Percentiles rank a stretch among this genome's conserved stretches.
These are phyloP conservation scores for Paecilomyces dactylethromorphus DNA, from an alignment of 2,329 filamentous ascomycete genomes.

Conservation along the genomic window DNA sequence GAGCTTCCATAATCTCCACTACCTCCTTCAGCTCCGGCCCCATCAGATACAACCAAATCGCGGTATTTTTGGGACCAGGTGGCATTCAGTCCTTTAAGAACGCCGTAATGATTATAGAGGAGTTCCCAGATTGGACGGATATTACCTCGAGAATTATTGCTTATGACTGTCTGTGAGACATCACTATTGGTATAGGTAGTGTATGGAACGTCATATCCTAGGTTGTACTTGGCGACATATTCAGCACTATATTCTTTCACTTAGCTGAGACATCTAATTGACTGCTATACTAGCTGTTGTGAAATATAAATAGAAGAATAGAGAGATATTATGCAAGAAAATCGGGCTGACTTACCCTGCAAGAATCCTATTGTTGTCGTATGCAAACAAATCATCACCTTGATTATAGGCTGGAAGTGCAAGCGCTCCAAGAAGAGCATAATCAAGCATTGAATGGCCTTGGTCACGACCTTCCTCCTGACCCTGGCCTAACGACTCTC, in stretches of 20 bases:
- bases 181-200: slow-evolving; percentile 32
- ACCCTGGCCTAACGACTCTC: slow-evolving; percentile 30
- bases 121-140: slow-evolving; percentile 35
- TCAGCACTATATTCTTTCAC: slow-evolving; percentile 3
- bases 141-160: slow-evolving; percentile 21
- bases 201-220: slow-evolving; percentile 38
- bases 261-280: too few relatives aligned
- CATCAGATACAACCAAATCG: slow-evolving; percentile 26
- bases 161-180: slow-evolving; percentile 30
- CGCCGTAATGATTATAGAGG: slow-evolving; percentile 34
- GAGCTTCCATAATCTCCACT: slow-evolving; percentile 38
- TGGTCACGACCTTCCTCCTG: slow-evolving; percentile 42
- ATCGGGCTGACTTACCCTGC: slow-evolving; percentile 26
- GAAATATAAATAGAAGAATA: too few relatives aligned
- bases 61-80: slow-evolving; percentile 33
- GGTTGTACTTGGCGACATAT: slow-evolving; percentile 35
- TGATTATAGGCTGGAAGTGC: slow-evolving; percentile 40
- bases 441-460: slow-evolving; percentile 37
- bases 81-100: slow-evolving; percentile 31
- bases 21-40: slow-evolving; percentile 36
- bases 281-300: too few relatives aligned
- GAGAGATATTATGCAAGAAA: too few relatives aligned
- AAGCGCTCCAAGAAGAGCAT: slow-evolving; percentile 34
- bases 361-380: slow-evolving; percentile 28
- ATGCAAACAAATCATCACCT: slow-evolving; percentile 34